Percentiles rank a stretch among this genome's conserved stretches.
These are phyloP conservation scores for Agroathelia rolfsii DNA, from an alignment of 1,284 basidiomycete species.

Conservation along the genomic window DNA sequence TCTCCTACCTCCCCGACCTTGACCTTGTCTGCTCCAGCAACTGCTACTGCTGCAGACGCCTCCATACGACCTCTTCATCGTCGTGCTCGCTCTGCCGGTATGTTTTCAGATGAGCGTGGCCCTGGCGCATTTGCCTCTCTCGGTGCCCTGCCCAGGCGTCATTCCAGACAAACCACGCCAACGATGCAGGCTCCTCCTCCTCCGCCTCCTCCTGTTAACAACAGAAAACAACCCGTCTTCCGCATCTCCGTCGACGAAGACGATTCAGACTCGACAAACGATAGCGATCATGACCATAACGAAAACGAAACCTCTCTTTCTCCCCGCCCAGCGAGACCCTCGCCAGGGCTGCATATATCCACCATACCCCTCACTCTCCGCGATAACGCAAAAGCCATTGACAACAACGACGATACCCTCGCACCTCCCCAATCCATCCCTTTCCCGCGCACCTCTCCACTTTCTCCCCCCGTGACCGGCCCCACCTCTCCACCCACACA, in stretches of 20 bases:
- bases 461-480: constrained; percentile 10
- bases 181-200: constrained; percentile 9
- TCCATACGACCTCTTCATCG: constrained; percentile 29
- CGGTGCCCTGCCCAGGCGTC: constrained; percentile 37
- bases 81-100: constrained; percentile 24
- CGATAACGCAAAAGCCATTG: constrained; percentile 3
- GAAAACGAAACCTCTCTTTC: constrained; percentile 11
- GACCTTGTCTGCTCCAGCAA: no score
- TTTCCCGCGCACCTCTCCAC: constrained; percentile 22
- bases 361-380: constrained; percentile 8
- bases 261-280: constrained; percentile 11
- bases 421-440: constrained; percentile 20
- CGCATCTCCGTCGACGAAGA: constrained; percentile 15
- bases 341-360: constrained; percentile 9
- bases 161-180: constrained; percentile 18
- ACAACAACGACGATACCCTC: constrained; percentile 12
- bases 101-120: constrained; percentile 36
- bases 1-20: no score
- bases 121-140: constrained; percentile 45
- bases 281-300: constrained; percentile 13
- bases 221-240: constrained; percentile 9
- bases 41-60: no score
- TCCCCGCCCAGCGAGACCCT: constrained; percentile 10
- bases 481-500: constrained; percentile 8
- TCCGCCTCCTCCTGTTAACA: constrained; percentile 2